Conservation (phyloP, 306 rosid genomes). For the Prunus kanzakura region DNA sequence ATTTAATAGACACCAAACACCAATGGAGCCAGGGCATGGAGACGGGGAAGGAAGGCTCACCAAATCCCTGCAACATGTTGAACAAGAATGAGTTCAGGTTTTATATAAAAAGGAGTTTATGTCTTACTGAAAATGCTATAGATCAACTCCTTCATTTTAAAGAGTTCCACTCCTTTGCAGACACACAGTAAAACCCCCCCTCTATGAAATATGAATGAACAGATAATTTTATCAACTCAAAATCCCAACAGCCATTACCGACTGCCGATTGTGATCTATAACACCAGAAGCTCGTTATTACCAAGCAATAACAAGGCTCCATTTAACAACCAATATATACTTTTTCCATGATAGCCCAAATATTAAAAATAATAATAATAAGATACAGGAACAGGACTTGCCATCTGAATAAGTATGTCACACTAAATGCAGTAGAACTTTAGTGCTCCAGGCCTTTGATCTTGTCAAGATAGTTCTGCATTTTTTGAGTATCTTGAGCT, state of each 20-base stretch:
- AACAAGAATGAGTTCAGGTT: not conserved
- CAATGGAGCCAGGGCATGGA: not conserved
- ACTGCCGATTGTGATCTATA: not conserved
- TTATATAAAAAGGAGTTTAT: not conserved
- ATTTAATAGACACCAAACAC: not conserved
- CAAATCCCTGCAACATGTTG: slow-evolving; percentile 4
- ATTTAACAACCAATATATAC: not conserved
- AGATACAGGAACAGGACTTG: not conserved
- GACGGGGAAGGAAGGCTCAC: not conserved
- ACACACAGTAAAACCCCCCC: no score
- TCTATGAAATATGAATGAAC: no score
- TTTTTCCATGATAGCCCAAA: not conserved
- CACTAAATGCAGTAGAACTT: not conserved
- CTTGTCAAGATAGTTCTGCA: slow-evolving; percentile 59
- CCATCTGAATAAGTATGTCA: slow-evolving; percentile 5
- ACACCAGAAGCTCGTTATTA: not conserved
- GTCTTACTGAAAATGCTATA: not conserved
- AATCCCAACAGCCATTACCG: no score
- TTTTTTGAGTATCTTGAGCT: slow-evolving; percentile 41
- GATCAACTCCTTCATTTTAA: not conserved
- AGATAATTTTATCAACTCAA: not conserved
- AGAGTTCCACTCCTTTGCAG: not conserved
- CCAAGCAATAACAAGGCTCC: not conserved
- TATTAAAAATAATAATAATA: not conserved
- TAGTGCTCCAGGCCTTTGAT: slow-evolving; percentile 66